These are phyloP conservation scores for Coniochaeta prunicola DNA, from an alignment of 2,329 filamentous ascomycete species.

Conservation along the genomic window DNA sequence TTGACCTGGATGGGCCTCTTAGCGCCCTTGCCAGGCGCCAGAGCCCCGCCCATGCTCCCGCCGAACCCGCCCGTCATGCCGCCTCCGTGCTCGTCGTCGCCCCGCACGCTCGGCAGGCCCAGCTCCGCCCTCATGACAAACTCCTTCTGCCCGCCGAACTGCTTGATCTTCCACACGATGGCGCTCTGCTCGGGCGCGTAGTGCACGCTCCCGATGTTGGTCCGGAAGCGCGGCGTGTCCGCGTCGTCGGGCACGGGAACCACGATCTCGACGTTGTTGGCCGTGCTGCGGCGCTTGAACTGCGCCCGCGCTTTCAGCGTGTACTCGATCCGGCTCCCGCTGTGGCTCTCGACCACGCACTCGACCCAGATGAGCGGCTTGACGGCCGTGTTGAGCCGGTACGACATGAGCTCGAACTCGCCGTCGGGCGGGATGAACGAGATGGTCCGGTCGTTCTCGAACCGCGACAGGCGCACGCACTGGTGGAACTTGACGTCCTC, in stretches of 20 bases:
- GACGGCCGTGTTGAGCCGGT: constrained; percentile 95
- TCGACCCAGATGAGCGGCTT: constrained; percentile 99
- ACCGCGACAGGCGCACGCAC: constrained; percentile 88
- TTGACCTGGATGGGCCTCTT: constrained; percentile 98
- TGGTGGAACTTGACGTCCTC: constrained; percentile 99
- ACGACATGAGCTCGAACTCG: constrained; percentile 99
- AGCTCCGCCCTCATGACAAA: constrained; percentile 98
- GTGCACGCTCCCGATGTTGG: constrained; percentile 94
- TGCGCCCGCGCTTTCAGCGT: constrained; percentile 98
- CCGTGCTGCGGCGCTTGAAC: constrained; percentile 95
- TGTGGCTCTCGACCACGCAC: constrained; percentile 93
- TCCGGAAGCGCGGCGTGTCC: constrained; percentile 91
- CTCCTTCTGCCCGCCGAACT: constrained; percentile 97
- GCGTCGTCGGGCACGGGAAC: constrained; percentile 97
- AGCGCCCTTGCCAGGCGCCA: constrained; percentile 67
- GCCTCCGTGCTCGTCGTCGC: constrained; percentile 90
- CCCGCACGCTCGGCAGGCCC: constrained; percentile 85
- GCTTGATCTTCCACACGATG: constrained; percentile 99
- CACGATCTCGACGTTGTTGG: constrained; percentile 97
- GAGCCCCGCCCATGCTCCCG: constrained; percentile 89
- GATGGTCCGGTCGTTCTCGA: constrained; percentile 98
- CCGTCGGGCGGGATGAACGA: constrained; percentile 98
- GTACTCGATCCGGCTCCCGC: constrained; percentile 92
- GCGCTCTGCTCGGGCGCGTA: constrained; percentile 96
- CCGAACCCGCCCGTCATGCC: constrained; percentile 98